Evolutionary conservation across 371 early-diverging fungal species (phyloP).

Genomic region (Rhizomucor miehei): DNA sequence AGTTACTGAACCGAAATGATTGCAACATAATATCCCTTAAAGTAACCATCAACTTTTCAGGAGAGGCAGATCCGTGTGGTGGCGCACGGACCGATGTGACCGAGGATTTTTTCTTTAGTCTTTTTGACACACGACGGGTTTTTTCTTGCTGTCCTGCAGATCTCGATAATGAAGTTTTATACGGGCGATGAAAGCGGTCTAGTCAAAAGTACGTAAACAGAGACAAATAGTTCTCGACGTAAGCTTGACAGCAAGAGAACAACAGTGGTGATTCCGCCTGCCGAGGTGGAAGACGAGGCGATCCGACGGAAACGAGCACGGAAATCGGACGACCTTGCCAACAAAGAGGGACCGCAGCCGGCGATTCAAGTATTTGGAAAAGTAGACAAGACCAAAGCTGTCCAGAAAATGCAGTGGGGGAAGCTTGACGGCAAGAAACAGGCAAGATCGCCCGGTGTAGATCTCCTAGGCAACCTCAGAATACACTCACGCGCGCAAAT

Average conservation of each 20-base stretch:
- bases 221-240: slow-evolving; percentile 27
- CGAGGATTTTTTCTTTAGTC: too few species aligned
- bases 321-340: slow-evolving; percentile 17
- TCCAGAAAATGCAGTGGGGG: slow-evolving; percentile 57
- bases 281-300: slow-evolving; percentile 21
- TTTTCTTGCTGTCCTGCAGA: too few species aligned
- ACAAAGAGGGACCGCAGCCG: slow-evolving; percentile 21
- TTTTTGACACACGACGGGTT: too few species aligned
- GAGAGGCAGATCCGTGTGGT: too few species aligned
- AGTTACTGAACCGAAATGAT: too few species aligned
- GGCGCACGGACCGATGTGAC: too few species aligned
- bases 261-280: slow-evolving; percentile 10
- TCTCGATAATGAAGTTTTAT: slow-evolving; percentile 35
- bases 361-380: slow-evolving; percentile 47
- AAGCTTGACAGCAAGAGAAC: neutral
- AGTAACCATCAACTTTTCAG: too few species aligned
- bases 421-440: slow-evolving; percentile 22
- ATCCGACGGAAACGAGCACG: slow-evolving; percentile 6
- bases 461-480: neutral
- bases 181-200: slow-evolving; percentile 80
- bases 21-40: too few species aligned
- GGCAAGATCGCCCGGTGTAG: slow-evolving; percentile 20
- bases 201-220: slow-evolving; percentile 53
- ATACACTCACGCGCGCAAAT: neutral
- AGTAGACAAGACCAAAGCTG: slow-evolving; percentile 47